These are phyloP conservation scores for Apophysomyces variabilis DNA, from an alignment of 371 early-diverging fungal genomes.

Conservation along the genomic window DNA sequence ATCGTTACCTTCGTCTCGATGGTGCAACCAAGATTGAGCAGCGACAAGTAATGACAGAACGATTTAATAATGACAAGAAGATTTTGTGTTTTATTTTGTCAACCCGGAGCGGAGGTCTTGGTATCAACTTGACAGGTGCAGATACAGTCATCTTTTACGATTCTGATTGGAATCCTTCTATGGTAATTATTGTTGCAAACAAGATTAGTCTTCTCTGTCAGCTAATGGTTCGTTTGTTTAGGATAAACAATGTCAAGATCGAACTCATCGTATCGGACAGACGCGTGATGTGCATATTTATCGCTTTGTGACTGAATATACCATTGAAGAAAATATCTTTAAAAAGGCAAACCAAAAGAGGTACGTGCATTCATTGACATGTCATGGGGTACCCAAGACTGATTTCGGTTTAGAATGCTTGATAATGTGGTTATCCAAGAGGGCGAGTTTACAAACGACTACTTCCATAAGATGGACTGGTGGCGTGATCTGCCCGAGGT, in stretches of 20 bases:
- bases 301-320: constrained; percentile 84
- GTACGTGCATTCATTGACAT: constrained; percentile 22
- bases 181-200: constrained; percentile 46
- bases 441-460: constrained; percentile 81
- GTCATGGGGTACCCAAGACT: not conserved
- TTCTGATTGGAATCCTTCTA: constrained; percentile 96
- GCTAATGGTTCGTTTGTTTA: constrained; percentile 6
- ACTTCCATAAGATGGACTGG: constrained; percentile 73
- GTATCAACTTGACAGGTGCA: constrained; percentile 97
- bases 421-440: constrained; percentile 89
- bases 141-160: constrained; percentile 97
- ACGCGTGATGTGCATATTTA: constrained; percentile 92
- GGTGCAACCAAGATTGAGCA: constrained; percentile 87
- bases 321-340: constrained; percentile 91
- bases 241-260: constrained; percentile 71
- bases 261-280: constrained; percentile 96
- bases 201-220: constrained; percentile 22
- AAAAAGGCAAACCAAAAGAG: constrained; percentile 86
- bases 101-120: constrained; percentile 95
- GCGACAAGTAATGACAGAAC: constrained; percentile 85
- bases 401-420: constrained; percentile 54
- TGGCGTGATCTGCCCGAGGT: constrained; percentile 64
- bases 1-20: constrained; percentile 87
- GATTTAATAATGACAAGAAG: constrained; percentile 84
- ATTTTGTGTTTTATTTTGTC: constrained; percentile 89